Base-by-base conservation (phyloP, 805 yeast species). In the Maudiozyma bulderi region DNA sequence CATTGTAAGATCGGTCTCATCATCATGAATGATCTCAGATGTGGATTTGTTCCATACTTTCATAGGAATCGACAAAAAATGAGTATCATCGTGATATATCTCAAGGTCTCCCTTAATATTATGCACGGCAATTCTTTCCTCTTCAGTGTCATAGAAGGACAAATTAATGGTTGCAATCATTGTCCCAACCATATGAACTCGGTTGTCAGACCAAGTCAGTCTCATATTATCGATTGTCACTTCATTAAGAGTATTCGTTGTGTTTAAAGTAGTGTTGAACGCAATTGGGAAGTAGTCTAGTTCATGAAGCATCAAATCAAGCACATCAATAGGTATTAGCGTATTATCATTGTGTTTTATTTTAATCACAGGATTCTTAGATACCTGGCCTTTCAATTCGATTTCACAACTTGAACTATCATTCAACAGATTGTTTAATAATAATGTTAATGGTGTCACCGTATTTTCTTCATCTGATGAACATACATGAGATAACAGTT, bases 11-110 rank as follows among this genome's bases (percentile, higher is more conserved):
- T 57, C 48, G 6, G 39, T 43, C 20, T 54, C 53, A n/a, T 51
- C 49, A 41, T 53, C 52, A 45, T 57, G 56, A n/a, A 56, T 26
- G 10, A 61, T 67, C 38, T 57, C 61, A 5, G 79, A 74, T 0
- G 62, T 61, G 5, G 77, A 68, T n/a, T 55, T 52, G 28, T 67
- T 66, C 83, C 83, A 79, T 6, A 69, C 70, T 8, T 58, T 57
- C 55, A 75, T 56, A 5, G 69, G 67, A 11, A 78, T 58, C n/a
- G 69, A 65, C 6, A 76, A 73, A 58, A 79, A 78, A 48, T 66
- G 67, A 13, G 50, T 52, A 3, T 59, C 70, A 6, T 69, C 55
- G 51, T 74, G 73, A 45, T 56, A 67, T 37, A 79, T 57, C 40
- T 64, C 62, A 10, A 76, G 68, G 5, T 57, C 47, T 6, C 82